Conservation (phyloP, 164 flowering plant species). For the Vitis labrusca region DNA sequence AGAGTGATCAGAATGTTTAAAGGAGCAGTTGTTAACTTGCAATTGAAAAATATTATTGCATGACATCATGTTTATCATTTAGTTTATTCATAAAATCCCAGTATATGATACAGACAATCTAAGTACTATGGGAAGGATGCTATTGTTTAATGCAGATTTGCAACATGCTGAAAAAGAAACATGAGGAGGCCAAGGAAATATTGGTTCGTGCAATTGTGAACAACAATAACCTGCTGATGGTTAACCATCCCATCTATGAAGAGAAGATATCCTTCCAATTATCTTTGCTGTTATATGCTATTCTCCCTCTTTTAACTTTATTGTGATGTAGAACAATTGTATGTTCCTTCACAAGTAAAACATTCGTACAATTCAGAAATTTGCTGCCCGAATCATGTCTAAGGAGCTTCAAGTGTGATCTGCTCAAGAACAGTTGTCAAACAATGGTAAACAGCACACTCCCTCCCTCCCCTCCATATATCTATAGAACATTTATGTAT, state of each 20-base stretch:
- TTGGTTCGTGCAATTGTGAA: slow-evolving; percentile 80
- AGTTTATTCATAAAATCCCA: too few relatives aligned
- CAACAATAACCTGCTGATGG: slow-evolving; percentile 84
- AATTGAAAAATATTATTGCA: neutral
- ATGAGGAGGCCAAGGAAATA: slow-evolving; percentile 88
- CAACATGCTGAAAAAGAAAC: slow-evolving; percentile 84
- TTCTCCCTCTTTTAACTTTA: neutral
- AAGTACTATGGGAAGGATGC: neutral
- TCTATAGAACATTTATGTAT: too few relatives aligned
- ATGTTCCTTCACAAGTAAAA: slow-evolving; percentile 43
- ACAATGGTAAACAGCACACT: neutral
- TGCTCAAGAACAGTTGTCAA: neutral
- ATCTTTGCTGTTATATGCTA: neutral
- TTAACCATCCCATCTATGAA: slow-evolving; percentile 70
- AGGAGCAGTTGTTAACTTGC: neutral
- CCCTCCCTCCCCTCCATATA: neutral
- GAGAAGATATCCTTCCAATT: slow-evolving; percentile 79
- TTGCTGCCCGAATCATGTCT: slow-evolving; percentile 38
- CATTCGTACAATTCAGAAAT: slow-evolving; percentile 54
- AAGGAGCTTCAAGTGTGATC: slow-evolving; percentile 29
- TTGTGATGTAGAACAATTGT: neutral
- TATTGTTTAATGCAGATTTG: slow-evolving; percentile 57
- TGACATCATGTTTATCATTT: neutral
- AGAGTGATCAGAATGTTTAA: neutral
- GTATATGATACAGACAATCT: too few relatives aligned